Base-by-base conservation (phyloP, 2,329 filamentous ascomycete species). In the Paradendryphiella salina region DNA sequence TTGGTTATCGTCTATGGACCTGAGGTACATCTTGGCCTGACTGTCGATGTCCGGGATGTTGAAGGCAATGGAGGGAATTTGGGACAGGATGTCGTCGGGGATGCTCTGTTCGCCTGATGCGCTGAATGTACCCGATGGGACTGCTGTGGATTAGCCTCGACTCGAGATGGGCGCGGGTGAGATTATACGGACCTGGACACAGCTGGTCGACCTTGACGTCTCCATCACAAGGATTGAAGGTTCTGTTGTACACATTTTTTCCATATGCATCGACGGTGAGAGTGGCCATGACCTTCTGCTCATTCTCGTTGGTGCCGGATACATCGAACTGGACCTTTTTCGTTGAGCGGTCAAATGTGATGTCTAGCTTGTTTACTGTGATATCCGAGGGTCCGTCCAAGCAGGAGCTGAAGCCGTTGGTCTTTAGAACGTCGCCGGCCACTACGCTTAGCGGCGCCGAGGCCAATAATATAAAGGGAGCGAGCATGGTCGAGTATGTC, bases 41-140 rank as follows among this genome's bases (percentile, higher is more conserved):
- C 93, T 93, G 47, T 93, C 87, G 61, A 99, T 87, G 70, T 99
- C 92, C 41, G 94, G 94, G 26, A 99, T 80, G 54, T 84, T 82
- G 76, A 96, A 99, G 10, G 93, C 93, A 60, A 99, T 96, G 2
- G 84, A 77, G 1, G 94, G 94, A 33, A 99, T 93, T 74, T 88
- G 76, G 46, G 80, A 80, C 48, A 89, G 85, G 67, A 86, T 93
- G 54, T 85, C 67, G 0, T 82, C 74, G 13, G 91, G 88, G 32
- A 99, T 88, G 23, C 79, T 74, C 71, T 94, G 87, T 3, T 76
- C 77, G 38, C 91, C 93, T 35, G 77, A 76, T 6, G 93, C 91
- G 11, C 83, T 75, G 66, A 97, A 99, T 5, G 73, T 75, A 18
- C 89, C 88, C 3, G 79, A 77, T 10, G 92, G 91, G 7, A 96